Conservation (phyloP, 257 asterid species). For the Plantago elongata region DNA sequence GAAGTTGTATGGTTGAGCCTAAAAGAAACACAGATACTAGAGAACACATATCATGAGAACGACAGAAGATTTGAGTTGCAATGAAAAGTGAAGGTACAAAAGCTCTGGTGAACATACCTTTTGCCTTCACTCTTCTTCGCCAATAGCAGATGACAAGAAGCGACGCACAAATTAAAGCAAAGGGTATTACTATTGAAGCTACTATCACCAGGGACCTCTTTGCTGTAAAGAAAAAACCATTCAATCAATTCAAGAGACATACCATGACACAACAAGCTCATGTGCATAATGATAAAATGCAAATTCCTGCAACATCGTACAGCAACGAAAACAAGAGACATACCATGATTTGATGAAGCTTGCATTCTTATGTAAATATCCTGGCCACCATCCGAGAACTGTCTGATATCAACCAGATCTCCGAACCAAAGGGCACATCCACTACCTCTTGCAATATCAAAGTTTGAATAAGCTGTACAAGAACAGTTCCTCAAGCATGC, state of each 20-base stretch:
- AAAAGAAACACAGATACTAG: neutral
- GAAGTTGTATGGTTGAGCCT: too few relatives aligned
- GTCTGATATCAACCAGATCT: conserved; percentile 31
- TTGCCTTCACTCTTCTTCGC: conserved; percentile 20
- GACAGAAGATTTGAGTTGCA: too few relatives aligned
- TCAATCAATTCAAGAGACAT: too few relatives aligned
- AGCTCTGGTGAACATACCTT: conserved; percentile 16
- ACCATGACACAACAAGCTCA: too few relatives aligned
- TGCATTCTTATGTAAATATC: conserved; percentile 31
- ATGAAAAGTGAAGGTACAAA: neutral
- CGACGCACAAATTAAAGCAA: conserved; percentile 20
- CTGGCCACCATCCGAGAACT: conserved; percentile 29
- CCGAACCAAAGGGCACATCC: conserved; percentile 40
- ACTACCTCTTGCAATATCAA: conserved; percentile 28
- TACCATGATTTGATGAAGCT: conserved; percentile 26
- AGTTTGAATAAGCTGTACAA: conserved; percentile 40
- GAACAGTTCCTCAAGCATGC: conserved; percentile 39
- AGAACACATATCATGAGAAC: neutral
- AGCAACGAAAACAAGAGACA: conserved; percentile 1
- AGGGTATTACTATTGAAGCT: conserved; percentile 16
- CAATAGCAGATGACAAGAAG: conserved; percentile 25
- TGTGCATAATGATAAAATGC: neutral
- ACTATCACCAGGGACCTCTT: conserved; percentile 13
- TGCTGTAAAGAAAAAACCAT: conserved; percentile 18
- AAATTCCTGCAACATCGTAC: too few relatives aligned